A percentile compares a stretch with the other conserved stretches of the same genome.
phyloP scores from a whole-genome alignment of 805 yeast species.

The Wickerhamiella dianesei region DNA sequence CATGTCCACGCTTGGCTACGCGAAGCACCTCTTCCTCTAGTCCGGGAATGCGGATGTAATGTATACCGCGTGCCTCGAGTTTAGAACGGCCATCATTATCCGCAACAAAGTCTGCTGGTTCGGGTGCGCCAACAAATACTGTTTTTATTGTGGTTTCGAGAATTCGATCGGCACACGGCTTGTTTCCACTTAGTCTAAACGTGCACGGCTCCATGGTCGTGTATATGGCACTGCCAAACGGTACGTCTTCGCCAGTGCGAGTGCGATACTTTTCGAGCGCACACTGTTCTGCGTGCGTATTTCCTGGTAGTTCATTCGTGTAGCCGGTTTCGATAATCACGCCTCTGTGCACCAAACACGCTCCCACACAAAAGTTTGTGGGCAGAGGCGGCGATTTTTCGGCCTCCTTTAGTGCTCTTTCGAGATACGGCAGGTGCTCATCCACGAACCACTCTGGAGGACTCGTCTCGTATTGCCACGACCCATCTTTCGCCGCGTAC shows the following conservation, averaged over 20 bases:
- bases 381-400: constrained; percentile 64
- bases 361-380: constrained; percentile 92
- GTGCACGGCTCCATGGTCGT: constrained; percentile 99
- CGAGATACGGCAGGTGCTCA: constrained; percentile 50
- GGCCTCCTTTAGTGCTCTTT: constrained; percentile 64
- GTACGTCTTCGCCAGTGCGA: constrained; percentile 33
- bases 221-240: constrained; percentile 66
- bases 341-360: constrained; percentile 55
- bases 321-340: constrained; percentile 65
- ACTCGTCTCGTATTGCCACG: constrained; percentile 64
- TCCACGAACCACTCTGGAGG: constrained; percentile 73
- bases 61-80: constrained; percentile 44
- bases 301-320: constrained; percentile 84
- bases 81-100: constrained; percentile 50
- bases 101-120: constrained; percentile 80
- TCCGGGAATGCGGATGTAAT: constrained; percentile 72
- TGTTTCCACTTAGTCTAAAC: constrained; percentile 72
- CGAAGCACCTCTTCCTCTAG: constrained; percentile 54
- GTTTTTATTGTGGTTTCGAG: constrained; percentile 44
- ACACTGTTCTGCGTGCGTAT: constrained; percentile 96
- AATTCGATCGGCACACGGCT: constrained; percentile 77
- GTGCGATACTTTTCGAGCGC: constrained; percentile 63
- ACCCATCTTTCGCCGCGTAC: constrained; percentile 37
- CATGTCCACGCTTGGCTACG: constrained; percentile 65
- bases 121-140: constrained; percentile 83